Evolutionary conservation across 73 alveolate genomes (phyloP).

Genomic region (Stentor roeselii): DNA sequence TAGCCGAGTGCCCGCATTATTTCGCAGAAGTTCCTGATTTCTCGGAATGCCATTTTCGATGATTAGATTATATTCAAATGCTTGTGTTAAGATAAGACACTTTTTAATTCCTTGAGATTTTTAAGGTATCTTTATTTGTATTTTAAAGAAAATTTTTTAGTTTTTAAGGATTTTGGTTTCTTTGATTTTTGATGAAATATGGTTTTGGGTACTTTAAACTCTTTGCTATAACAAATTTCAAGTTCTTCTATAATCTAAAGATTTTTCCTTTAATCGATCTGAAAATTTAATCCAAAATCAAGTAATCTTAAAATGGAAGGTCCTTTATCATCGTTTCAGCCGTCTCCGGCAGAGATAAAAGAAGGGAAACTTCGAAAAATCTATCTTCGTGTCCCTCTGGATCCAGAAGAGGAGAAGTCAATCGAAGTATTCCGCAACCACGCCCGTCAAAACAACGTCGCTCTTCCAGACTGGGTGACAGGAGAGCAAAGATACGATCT

Average conservation of each 20-base stretch:
- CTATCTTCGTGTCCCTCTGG: not conserved
- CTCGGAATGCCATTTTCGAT: constrained; percentile 92
- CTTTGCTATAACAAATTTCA: not conserved
- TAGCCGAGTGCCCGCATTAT: constrained; percentile 97
- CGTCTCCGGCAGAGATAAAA: not conserved
- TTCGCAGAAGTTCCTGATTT: constrained; percentile 97
- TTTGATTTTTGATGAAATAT: no score
- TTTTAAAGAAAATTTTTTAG: not conserved
- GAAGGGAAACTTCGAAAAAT: constrained; percentile 4
- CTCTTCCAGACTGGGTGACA: not conserved
- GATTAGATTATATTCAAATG: not conserved
- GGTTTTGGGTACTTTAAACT: not conserved
- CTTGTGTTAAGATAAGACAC: not conserved
- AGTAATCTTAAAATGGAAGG: not conserved
- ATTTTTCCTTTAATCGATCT: not conserved
- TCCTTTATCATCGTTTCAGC: not conserved
- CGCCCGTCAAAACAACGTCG: not conserved
- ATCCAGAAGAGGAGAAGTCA: not conserved
- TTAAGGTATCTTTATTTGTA: not conserved
- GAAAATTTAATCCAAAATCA: no score
- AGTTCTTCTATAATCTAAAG: not conserved
- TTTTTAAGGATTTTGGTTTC: not conserved
- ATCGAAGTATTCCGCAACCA: not conserved
- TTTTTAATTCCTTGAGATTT: no score
- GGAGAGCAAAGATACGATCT: not conserved